A percentile compares a stretch with the other conserved stretches of the same genome.
These are phyloP conservation scores for Sporothrix brasiliensis DNA, from an alignment of 2,329 filamentous ascomycete species.

Conservation along the genomic window DNA sequence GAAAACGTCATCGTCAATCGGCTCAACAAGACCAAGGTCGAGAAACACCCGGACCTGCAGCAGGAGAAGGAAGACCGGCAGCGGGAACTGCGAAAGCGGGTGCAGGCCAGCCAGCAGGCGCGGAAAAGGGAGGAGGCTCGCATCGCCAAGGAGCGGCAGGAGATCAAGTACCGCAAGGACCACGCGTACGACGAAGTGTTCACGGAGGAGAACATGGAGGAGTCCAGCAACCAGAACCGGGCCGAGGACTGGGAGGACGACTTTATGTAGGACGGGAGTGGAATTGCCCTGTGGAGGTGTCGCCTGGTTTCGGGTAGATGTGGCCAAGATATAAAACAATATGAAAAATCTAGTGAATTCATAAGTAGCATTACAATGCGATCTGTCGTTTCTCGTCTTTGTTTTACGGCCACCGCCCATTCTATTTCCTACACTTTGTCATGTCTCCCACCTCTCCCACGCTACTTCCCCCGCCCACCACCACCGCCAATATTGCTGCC, in stretches of 20 bases:
- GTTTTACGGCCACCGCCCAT: not conserved
- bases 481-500: constrained; percentile 57
- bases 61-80: constrained; percentile 79
- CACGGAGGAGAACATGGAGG: constrained; percentile 75
- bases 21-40: constrained; percentile 94
- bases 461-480: constrained; percentile 37
- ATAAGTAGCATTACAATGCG: constrained; percentile 12
- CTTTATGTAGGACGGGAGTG: constrained; percentile 69
- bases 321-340: not conserved
- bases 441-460: not conserved
- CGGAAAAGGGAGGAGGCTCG: constrained; percentile 77
- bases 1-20: constrained; percentile 93
- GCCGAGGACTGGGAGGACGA: constrained; percentile 80
- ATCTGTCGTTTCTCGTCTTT: not conserved
- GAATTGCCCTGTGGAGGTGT: no score
- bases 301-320: not conserved
- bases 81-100: constrained; percentile 70
- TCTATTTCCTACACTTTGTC: not conserved
- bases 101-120: constrained; percentile 64
- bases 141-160: constrained; percentile 76
- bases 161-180: constrained; percentile 94
- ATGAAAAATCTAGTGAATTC: not conserved
- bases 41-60: constrained; percentile 81
- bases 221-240: constrained; percentile 82
- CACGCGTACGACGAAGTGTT: constrained; percentile 96